These are phyloP conservation scores for Fraxinus sp. DNA, from an alignment of 305 asterid species.

Conservation along the genomic window DNA sequence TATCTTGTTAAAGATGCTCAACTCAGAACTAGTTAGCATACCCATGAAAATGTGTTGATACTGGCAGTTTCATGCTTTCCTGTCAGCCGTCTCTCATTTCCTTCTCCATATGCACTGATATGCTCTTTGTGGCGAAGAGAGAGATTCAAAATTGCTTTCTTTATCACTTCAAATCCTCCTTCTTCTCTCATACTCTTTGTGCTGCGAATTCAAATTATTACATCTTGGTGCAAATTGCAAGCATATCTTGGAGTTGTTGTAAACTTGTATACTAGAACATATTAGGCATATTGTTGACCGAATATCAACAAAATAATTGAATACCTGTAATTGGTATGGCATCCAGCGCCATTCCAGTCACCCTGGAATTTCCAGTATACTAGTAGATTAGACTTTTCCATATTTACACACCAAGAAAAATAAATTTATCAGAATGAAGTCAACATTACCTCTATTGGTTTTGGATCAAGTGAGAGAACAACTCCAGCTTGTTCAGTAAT, in stretches of 20 bases:
- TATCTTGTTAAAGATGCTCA: not conserved
- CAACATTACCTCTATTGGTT: slow-evolving; percentile 72
- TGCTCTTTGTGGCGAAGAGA: slow-evolving; percentile 89
- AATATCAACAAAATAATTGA: slow-evolving; percentile 11
- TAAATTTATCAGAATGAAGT: not conserved
- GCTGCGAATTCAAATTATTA: slow-evolving; percentile 36
- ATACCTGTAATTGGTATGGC: slow-evolving; percentile 93
- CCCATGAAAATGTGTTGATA: slow-evolving; percentile 85
- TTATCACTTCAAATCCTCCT: slow-evolving; percentile 84
- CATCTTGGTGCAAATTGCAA: not conserved
- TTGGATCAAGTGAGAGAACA: slow-evolving; percentile 86
- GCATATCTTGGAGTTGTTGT: not conserved
- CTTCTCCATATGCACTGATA: slow-evolving; percentile 96
- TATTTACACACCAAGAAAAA: not conserved
- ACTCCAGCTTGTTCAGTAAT: slow-evolving; percentile 98
- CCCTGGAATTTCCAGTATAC: slow-evolving; percentile 49
- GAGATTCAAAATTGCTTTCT: slow-evolving; percentile 86
- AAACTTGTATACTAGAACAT: not conserved
- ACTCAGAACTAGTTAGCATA: slow-evolving; percentile 28
- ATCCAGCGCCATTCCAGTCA: slow-evolving; percentile 99
- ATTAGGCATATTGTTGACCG: not conserved
- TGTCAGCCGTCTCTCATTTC: slow-evolving; percentile 91
- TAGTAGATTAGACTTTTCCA: slow-evolving; percentile 13
- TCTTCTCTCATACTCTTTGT: slow-evolving; percentile 92
- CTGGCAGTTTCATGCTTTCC: slow-evolving; percentile 97